Conservation (phyloP, 371 early-diverging fungal genomes). For the Syncephalis plumigaleata region DNA sequence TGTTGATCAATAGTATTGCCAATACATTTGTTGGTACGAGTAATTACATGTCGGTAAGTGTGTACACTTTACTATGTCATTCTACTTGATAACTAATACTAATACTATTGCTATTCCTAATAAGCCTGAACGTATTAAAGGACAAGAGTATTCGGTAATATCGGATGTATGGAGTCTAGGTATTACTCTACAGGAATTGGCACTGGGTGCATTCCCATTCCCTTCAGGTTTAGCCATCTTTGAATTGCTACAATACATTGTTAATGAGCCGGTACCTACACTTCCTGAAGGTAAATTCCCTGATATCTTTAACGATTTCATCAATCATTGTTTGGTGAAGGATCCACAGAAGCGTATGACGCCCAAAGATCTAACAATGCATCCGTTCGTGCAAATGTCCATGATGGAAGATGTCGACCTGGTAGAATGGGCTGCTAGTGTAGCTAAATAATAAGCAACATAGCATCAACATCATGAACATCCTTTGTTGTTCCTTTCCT, state of each 20-base stretch:
- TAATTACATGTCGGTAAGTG: conserved; percentile 14
- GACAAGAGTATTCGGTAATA: conserved; percentile 74
- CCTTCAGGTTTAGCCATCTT: conserved; percentile 65
- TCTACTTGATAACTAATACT: too few relatives aligned
- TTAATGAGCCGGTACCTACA: conserved; percentile 70
- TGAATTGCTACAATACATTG: conserved; percentile 80
- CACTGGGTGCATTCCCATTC: conserved; percentile 79
- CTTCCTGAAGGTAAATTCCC: conserved; percentile 52
- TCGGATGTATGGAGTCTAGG: conserved; percentile 95
- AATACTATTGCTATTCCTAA: background rate
- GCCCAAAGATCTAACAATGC: conserved; percentile 46
- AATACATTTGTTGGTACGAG: background rate
- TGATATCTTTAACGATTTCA: conserved; percentile 51
- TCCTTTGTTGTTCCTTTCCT: too few relatives aligned
- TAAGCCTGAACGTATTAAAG: conserved; percentile 94
- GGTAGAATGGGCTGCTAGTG: too few relatives aligned
- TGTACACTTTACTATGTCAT: too few relatives aligned
- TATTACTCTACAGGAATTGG: conserved; percentile 83
- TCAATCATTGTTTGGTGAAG: conserved; percentile 57
- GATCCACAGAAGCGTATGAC: conserved; percentile 52
- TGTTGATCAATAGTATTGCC: background rate
- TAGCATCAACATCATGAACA: too few relatives aligned
- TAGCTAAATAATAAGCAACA: too few relatives aligned
- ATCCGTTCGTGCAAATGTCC: conserved; percentile 17
- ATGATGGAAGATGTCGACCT: conserved; percentile 2